A percentile compares a stretch with the other conserved stretches of the same genome.
Conservation (phyloP, 2,329 filamentous ascomycete genomes). For the Cladophialophora bantiana region DNA sequence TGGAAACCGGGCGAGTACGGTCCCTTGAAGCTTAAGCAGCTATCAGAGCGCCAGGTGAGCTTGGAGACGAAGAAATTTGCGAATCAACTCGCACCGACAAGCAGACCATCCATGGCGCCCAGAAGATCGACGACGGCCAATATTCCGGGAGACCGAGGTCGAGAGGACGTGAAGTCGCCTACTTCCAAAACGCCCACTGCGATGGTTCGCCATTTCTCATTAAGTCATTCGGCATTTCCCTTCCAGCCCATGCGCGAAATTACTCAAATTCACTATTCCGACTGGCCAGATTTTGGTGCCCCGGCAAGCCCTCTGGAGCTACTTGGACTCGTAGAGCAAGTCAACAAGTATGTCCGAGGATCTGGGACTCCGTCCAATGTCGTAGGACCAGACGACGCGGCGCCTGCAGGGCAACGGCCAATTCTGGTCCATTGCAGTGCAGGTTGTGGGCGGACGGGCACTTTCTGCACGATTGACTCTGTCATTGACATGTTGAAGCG, state of each 20-base stretch:
- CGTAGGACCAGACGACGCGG: slow-evolving; percentile 65
- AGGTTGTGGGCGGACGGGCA: slow-evolving; percentile 92
- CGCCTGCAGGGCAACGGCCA: slow-evolving; percentile 64
- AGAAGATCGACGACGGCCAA: slow-evolving; percentile 48
- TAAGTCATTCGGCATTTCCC: slow-evolving; percentile 77
- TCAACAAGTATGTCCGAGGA: slow-evolving; percentile 68
- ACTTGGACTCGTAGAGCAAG: slow-evolving; percentile 86
- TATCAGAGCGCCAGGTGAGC: slow-evolving; percentile 83
- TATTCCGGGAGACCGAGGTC: slow-evolving; percentile 27
- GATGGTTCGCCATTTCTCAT: slow-evolving; percentile 82
- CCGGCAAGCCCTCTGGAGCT: slow-evolving; percentile 88
- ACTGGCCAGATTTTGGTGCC: slow-evolving; percentile 97
- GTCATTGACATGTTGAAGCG: slow-evolving; percentile 96
- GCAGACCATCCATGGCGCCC: slow-evolving; percentile 48
- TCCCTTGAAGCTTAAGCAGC: slow-evolving; percentile 72
- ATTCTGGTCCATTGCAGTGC: slow-evolving; percentile 95
- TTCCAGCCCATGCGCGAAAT: slow-evolving; percentile 90
- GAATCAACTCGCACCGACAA: slow-evolving; percentile 46
- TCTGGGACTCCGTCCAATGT: slow-evolving; percentile 45
- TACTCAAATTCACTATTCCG: slow-evolving; percentile 90
- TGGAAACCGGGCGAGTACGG: slow-evolving; percentile 85
- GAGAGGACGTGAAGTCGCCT: slow-evolving; percentile 42
- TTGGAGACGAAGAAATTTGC: slow-evolving; percentile 67
- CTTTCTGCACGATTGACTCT: slow-evolving; percentile 94
- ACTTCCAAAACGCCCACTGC: slow-evolving; percentile 71